phyloP scores from a whole-genome alignment of 2,329 filamentous ascomycete genomes.

The Botrytis pseudocinerea region DNA sequence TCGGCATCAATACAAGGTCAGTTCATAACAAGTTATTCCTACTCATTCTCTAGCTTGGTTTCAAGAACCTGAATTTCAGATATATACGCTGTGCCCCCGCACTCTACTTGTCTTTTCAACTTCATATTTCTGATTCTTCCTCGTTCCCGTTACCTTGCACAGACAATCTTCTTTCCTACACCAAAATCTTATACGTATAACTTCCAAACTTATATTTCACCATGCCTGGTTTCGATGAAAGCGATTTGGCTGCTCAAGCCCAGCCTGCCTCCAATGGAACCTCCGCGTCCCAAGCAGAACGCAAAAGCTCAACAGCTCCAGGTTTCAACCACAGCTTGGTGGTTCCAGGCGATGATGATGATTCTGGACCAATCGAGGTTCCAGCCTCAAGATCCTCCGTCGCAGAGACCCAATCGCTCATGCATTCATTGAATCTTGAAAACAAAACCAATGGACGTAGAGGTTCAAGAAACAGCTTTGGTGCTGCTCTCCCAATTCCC shows the following conservation, averaged over 20 bases:
- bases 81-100: conserved; percentile 34
- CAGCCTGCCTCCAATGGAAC: conserved; percentile 28
- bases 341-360: conserved; percentile 16
- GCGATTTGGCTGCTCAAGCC: conserved; percentile 50
- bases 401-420: conserved; percentile 66
- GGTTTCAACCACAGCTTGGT: conserved; percentile 23
- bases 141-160: not conserved
- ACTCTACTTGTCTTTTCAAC: not conserved
- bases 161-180: not conserved
- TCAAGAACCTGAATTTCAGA: conserved; percentile 29
- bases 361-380: conserved; percentile 58
- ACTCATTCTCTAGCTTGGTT: conserved; percentile 36
- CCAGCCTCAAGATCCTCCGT: conserved; percentile 68
- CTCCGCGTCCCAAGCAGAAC: conserved; percentile 31
- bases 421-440: conserved; percentile 73
- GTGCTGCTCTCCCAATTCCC: conserved; percentile 70
- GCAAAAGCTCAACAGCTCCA: conserved; percentile 27
- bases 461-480: conserved; percentile 74
- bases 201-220: conserved; percentile 37
- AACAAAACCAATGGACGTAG: conserved; percentile 56
- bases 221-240: conserved; percentile 62
- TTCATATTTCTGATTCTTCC: conserved; percentile 1
- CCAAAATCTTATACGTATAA: not conserved
- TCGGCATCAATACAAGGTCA: conserved; percentile 3
- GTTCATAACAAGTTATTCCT: conserved; percentile 26